A percentile compares a stretch with the other conserved stretches of the same genome.
Evolutionary conservation across 2,329 filamentous ascomycete genomes (phyloP).

Genomic region (Alternaria solani): DNA sequence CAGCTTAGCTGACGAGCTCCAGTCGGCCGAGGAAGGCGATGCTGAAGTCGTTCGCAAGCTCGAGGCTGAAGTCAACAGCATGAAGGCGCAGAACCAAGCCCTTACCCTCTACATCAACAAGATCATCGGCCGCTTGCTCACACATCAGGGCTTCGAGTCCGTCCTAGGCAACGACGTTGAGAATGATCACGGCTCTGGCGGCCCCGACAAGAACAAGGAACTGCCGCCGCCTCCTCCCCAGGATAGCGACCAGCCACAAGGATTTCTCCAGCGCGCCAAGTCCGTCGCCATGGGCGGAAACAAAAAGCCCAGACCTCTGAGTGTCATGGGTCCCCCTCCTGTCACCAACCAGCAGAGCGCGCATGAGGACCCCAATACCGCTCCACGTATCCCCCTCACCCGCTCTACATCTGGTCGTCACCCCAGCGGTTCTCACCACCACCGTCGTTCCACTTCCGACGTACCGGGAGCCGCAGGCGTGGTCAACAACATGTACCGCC

Average conservation of each 20-base stretch:
- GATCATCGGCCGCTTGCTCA: conserved; percentile 93
- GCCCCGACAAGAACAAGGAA: conserved; percentile 77
- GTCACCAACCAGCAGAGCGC: conserved; percentile 41
- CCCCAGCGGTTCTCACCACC: conserved; percentile 49
- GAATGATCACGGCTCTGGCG: conserved; percentile 25
- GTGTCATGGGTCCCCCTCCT: conserved; percentile 40
- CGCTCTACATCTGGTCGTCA: conserved; percentile 61
- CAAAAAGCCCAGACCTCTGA: conserved; percentile 56
- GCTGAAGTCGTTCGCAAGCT: conserved; percentile 65
- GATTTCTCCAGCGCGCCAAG: conserved; percentile 66
- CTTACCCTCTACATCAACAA: conserved; percentile 98
- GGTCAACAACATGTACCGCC: conserved; percentile 89
- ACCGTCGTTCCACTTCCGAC: conserved; percentile 57
- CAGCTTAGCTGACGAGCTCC: conserved; percentile 80
- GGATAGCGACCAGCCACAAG: conserved; percentile 56
- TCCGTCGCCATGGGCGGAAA: conserved; percentile 62
- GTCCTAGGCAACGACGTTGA: conserved; percentile 81
- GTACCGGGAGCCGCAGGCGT: conserved; percentile 71
- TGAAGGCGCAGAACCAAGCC: conserved; percentile 96
- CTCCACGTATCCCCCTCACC: conserved; percentile 77
- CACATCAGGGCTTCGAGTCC: conserved; percentile 93
- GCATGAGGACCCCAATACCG: conserved; percentile 72
- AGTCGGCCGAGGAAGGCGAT: conserved; percentile 66
- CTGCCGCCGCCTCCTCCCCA: conserved; percentile 76
- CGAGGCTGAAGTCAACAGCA: conserved; percentile 78